These are phyloP conservation scores for Pythium graminicola DNA, from an alignment of 352 stramenopile species.

Conservation along the genomic window DNA sequence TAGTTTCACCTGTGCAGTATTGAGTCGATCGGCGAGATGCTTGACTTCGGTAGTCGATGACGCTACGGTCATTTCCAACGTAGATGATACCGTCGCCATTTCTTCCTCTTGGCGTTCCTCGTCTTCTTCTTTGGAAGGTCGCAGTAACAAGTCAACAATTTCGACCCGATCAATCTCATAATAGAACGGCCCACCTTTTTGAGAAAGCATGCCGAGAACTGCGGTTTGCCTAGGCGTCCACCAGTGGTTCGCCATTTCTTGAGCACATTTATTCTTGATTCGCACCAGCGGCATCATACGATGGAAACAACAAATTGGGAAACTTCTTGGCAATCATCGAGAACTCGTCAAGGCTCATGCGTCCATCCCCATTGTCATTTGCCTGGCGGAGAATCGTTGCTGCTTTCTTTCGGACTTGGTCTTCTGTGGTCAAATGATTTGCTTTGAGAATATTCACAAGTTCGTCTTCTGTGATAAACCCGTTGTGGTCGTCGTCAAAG, in stretches of 20 bases:
- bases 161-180: too few relatives aligned
- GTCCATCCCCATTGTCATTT: constrained; percentile 69
- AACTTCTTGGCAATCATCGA: constrained; percentile 85
- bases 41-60: constrained; percentile 29
- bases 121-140: too few relatives aligned
- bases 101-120: not conserved
- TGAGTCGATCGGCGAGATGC: constrained; percentile 55
- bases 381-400: constrained; percentile 80
- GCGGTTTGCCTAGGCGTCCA: not conserved
- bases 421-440: constrained; percentile 79
- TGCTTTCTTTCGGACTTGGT: constrained; percentile 80
- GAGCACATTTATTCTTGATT: not conserved
- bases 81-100: constrained; percentile 1
- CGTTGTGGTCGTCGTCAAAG: constrained; percentile 91
- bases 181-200: too few relatives aligned
- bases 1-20: constrained; percentile 59
- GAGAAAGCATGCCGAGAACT: not conserved
- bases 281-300: constrained; percentile 29
- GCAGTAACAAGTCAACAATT: too few relatives aligned
- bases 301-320: constrained; percentile 85
- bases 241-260: not conserved
- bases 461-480: constrained; percentile 86
- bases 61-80: not conserved
- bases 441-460: constrained; percentile 88
- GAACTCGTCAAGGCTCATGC: constrained; percentile 83